Evolutionary conservation across 1,284 basidiomycete genomes (phyloP), one percentile per base, ranked within the genome.

Genomic region (Ceratobasidium sp.): DNA sequence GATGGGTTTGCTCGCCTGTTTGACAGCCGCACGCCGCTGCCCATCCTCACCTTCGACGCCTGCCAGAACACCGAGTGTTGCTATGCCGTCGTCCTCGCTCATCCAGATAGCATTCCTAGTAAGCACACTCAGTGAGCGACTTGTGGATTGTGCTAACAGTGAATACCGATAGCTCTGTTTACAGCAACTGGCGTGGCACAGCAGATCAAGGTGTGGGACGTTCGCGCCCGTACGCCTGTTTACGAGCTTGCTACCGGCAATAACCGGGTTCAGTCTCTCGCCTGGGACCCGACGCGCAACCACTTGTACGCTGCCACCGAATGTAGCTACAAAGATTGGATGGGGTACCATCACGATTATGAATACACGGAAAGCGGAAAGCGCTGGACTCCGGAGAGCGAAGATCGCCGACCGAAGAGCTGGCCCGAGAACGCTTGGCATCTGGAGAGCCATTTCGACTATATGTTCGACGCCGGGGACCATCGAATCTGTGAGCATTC

Each of bases 171-270:
- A 77, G 76, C 44, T 50, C 57, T 62, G 9, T 77, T 77, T 46
- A 59, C 66, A 9, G 76, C 66, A 10, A 59, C 64, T 33, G 40
- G 42, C 15, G 59, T 23, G 33, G n/a, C 33, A 1, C 40, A 77
- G 48, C 65, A 70, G 23, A 59, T 77, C 42, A 69, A 69, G 28
- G 17, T 57, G 33, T 77, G 76, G 76, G 76, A 77, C 54, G n/a
- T 77, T 48, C 76, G 76, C n/a, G 67, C 76, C 6, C 66, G 57
- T 17, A 42, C 65, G 5, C 23, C 64, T 10, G 50, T 77, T 3
- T 77, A 77, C 46, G 76, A 77, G 46, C 66, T 77, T 23, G 28
- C 76, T 17, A 77, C 76, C 23, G 76, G 76, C 9, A 77, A 77
- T 46, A 77, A 68, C 56, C 54, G 40, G n/a, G 76, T 77, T 15